Conservation (phyloP, 176 grass and related monocot genomes). For the Coix lacrymajobi region DNA sequence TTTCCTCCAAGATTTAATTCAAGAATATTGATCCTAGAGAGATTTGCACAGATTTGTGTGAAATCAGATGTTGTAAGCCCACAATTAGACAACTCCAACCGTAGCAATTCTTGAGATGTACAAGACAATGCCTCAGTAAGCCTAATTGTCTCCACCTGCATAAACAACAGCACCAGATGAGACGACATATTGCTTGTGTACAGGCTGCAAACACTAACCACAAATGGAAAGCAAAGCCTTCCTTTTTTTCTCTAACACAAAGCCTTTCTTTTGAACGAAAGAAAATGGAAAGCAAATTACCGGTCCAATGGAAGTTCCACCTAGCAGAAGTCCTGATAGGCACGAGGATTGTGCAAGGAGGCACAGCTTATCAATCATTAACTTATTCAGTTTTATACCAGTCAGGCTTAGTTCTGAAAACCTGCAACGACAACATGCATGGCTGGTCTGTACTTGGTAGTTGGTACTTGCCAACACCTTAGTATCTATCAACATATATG, state of each 20-base stretch:
- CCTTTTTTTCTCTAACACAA: too few species aligned
- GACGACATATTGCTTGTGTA: not conserved
- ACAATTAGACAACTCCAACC: conserved; percentile 83
- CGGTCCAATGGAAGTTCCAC: conserved; percentile 70
- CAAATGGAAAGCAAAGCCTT: not conserved
- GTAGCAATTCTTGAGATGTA: conserved; percentile 69
- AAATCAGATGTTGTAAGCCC: conserved; percentile 51
- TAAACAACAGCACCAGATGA: not conserved
- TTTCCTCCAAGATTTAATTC: conserved; percentile 75
- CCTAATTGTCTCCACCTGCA: conserved; percentile 58
- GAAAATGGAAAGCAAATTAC: conserved; percentile 37
- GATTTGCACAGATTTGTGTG: conserved; percentile 46
- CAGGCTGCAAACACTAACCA: conserved; percentile 6
- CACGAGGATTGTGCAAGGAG: conserved; percentile 60
- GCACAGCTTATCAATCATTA: conserved; percentile 60
- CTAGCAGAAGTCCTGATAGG: conserved; percentile 67
- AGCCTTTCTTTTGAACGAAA: not conserved
- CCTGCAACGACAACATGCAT: conserved; percentile 37
- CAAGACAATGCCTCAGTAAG: conserved; percentile 58
- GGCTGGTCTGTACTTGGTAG: conserved; percentile 25
- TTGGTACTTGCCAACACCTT: conserved; percentile 3
- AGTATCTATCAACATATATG: conserved; percentile 12
- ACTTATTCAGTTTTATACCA: conserved; percentile 83
- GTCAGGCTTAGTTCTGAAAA: conserved; percentile 89
- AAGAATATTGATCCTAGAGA: conserved; percentile 49